Evolutionary conservation across 306 rosid species (phyloP), one percentile per base, ranked within the genome.

Genomic region (Dicorynia guianensis): DNA sequence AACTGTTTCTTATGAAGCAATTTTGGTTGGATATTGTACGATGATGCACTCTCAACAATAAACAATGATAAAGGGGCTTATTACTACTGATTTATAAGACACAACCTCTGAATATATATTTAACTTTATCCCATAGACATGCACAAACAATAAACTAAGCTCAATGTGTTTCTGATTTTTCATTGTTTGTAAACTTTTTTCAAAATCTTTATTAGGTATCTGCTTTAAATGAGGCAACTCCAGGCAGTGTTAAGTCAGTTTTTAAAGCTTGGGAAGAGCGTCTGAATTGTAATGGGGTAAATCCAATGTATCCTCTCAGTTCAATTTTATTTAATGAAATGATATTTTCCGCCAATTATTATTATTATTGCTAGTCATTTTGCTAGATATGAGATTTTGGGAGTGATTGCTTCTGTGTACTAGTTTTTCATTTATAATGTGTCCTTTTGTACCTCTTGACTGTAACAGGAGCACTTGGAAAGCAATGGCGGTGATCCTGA

Each of bases 401-500:
- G 14, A 30, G 62, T 65, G 36, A 14, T 3, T 25, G 7, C 30
- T 67, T 42, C 67, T 49, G 20, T n/a, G 58, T 14, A 40, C 3
- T 14, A 63, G 12, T 53, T 19, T 75, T 49, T 62, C 6, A 50
- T 44, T 10, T 52, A 15, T 40, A 15, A 19, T 43, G 18, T 69
- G 15, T 72, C 65, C 67, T 58, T 40, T 67, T 46, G 58, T 3
- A 69, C 12, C 69, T 72, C 11, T 73, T 82, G 79, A 58, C 47
- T 76, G 77, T 49, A 42, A 63, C 81, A 95, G 97, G 97, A 81
- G 11, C 87, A 82, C 85, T 86, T 95, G 91, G 93, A 90, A 82
- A 95, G 99, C 91, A 95, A 90, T 50, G 99, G 90, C 42, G 97
- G 97, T 76, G 99, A 95, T 84, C 99, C 99, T 4, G 99, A 95